Evolutionary conservation across 1,139 yeast species (phyloP).

Genomic region (Saccharomyces hybrid): DNA sequence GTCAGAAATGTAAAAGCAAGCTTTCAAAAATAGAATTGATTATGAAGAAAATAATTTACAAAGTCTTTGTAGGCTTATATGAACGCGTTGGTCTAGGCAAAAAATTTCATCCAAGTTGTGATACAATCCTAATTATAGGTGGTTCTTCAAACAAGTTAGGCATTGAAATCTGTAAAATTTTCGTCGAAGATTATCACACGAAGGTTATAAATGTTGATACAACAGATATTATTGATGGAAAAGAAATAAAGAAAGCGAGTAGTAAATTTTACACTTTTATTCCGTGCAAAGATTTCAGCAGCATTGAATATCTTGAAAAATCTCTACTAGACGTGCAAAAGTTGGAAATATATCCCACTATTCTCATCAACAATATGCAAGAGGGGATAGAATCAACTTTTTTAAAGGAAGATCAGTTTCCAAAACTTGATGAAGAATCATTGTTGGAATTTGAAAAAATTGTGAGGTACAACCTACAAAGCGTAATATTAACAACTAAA

Average conservation of each 20-base stretch:
- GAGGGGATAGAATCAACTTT: conserved; percentile 11
- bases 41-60: neutral
- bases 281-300: conserved; percentile 12
- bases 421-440: conserved; percentile 4
- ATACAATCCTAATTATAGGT: conserved; percentile 2
- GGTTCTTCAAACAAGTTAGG: conserved; percentile 8
- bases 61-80: neutral
- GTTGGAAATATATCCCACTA: conserved; percentile 7
- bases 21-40: too few relatives aligned
- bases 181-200: conserved; percentile 1
- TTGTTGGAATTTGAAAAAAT: conserved; percentile 9
- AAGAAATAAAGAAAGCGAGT: neutral
- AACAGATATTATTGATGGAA: neutral
- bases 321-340: conserved; percentile 8
- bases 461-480: conserved; percentile 16
- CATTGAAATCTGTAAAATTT: neutral
- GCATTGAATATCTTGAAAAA: conserved; percentile 6
- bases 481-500: conserved; percentile 20
- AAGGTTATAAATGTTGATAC: conserved; percentile 10
- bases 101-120: conserved; percentile 2
- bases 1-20: too few relatives aligned
- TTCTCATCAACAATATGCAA: conserved; percentile 22
- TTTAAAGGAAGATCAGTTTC: neutral
- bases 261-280: conserved; percentile 11
- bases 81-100: conserved; percentile 1